Base-by-base conservation (phyloP, 139 green algal genomes). In the Chlorella sorokiniana region DNA sequence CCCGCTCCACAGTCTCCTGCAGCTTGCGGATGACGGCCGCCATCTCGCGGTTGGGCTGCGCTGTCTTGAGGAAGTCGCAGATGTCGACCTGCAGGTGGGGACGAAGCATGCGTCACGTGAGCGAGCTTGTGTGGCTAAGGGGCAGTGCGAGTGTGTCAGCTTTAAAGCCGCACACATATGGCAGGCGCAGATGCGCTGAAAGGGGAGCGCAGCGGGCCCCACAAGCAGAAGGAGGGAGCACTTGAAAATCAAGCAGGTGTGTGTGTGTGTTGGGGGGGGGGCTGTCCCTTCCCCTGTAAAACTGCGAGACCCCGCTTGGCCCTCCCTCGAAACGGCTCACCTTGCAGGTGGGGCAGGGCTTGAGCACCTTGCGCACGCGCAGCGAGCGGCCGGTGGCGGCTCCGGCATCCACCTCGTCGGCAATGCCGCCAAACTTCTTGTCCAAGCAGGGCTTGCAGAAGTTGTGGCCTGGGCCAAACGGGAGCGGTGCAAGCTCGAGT, bases 391-490 rank as follows among this genome's bases (percentile, higher is more conserved):
- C 86, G 35, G 61, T 62, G 40, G 52, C 51, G 33, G 73, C 70
- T 3, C 65, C 67, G 5, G 76, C 64, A n/a, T 80, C 83, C 40
- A 81, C 29, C 69, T 86, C 76, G 44, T 79, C 79, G 7, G 68
- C 85, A 8, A 85, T 74, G 62, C 77, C 35, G 20, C 63, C 86
- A 81, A 94, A 97, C 45, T 90, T 87, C 59, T 79, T 86, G 29
- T 94, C 88, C 79, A 98, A 85, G 89, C 95, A 98, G 25, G 85
- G 73, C 75, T 92, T 94, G 94, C 95, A 98, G 92, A 97, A 98
- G 80, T 91, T 89, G 89, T 98, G 94, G 75, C 89, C 83, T 87
- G 68, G n/a, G n/a, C n/a, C n/a, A n/a, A n/a, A n/a, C n/a, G n/a
- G n/a, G n/a, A n/a, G n/a, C n/a, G n/a, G n/a, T n/a, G n/a, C n/a